Percentiles rank a stretch among this genome's conserved stretches.
Evolutionary conservation across 768 basidiomycete species (phyloP).

Genomic region (Termitomyces heimii): DNA sequence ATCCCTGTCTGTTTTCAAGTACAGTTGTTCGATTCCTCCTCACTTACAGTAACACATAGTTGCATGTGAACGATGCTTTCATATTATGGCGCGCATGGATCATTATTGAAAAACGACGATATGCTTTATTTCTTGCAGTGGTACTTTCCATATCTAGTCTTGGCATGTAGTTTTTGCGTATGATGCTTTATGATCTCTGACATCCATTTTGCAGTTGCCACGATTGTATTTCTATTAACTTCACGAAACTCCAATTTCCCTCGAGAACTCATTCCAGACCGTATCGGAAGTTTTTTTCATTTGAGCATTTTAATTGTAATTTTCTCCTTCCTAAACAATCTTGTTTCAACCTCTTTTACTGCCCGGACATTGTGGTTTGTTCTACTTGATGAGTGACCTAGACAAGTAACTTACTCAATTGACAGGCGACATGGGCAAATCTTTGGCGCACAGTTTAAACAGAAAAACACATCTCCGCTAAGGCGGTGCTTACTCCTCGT

Average conservation of each 20-base stretch:
- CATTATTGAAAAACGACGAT: not conserved
- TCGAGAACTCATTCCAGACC: not conserved
- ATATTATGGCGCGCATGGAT: not conserved
- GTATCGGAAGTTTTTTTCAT: not conserved
- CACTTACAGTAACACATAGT: not conserved
- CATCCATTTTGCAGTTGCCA: not conserved
- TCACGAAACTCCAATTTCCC: not conserved
- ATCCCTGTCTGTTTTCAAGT: not conserved
- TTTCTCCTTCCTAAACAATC: not conserved
- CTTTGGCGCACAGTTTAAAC: not conserved
- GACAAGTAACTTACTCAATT: not conserved
- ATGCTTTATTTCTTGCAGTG: not conserved
- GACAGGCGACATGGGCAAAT: not conserved
- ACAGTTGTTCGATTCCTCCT: not conserved
- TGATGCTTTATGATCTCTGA: not conserved
- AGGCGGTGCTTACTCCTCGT: not conserved
- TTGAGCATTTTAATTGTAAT: not conserved
- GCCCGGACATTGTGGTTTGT: not conserved
- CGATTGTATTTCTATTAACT: not conserved
- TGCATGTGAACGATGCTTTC: not conserved
- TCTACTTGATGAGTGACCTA: not conserved
- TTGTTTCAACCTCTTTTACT: not conserved
- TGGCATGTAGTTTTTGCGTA: not conserved
- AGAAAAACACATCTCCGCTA: not conserved
- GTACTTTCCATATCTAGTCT: not conserved